These are phyloP conservation scores for Dactylellina haptotyla DNA, from an alignment of 2,329 filamentous ascomycete species.

Conservation along the genomic window DNA sequence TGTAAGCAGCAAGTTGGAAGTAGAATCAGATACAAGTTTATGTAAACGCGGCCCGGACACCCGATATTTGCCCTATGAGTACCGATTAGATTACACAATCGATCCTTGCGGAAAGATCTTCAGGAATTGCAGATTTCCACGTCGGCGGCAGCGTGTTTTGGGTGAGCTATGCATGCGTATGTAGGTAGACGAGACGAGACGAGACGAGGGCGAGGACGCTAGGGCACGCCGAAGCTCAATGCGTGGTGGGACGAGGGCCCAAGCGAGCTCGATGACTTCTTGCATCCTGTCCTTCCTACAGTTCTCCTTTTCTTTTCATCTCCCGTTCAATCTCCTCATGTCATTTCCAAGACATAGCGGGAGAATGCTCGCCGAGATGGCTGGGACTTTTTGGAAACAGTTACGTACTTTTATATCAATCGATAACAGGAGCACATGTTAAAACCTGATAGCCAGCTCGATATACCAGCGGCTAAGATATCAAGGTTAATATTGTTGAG, in stretches of 20 bases:
- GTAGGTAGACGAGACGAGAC: conserved; percentile 32
- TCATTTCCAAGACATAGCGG: too few species aligned
- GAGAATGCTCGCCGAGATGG: too few species aligned
- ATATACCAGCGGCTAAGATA: conserved; percentile 18
- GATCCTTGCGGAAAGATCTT: conserved; percentile 10
- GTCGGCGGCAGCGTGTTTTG: conserved; percentile 27
- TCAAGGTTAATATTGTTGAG: conserved; percentile 1
- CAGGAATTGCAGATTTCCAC: conserved; percentile 4
- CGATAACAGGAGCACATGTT: too few species aligned
- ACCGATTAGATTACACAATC: neutral
- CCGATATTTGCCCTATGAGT: neutral
- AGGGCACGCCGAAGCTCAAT: conserved; percentile 39
- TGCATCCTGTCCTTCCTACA: neutral
- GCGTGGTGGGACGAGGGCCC: conserved; percentile 1
- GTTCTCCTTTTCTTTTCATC: neutral
- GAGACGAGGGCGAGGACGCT: conserved; percentile 1
- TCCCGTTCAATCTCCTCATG: too few species aligned
- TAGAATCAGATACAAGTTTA: too few species aligned
- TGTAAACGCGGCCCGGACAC: conserved; percentile 1
- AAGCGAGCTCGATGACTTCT: neutral
- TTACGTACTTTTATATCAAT: too few species aligned
- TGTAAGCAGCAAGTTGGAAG: too few species aligned
- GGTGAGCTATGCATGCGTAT: conserved; percentile 33
- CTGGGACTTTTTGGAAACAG: too few species aligned
- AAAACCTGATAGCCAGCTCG: too few species aligned